These are phyloP conservation scores for Claviceps sp. DNA, from an alignment of 2,329 filamentous ascomycete genomes.

Conservation along the genomic window DNA sequence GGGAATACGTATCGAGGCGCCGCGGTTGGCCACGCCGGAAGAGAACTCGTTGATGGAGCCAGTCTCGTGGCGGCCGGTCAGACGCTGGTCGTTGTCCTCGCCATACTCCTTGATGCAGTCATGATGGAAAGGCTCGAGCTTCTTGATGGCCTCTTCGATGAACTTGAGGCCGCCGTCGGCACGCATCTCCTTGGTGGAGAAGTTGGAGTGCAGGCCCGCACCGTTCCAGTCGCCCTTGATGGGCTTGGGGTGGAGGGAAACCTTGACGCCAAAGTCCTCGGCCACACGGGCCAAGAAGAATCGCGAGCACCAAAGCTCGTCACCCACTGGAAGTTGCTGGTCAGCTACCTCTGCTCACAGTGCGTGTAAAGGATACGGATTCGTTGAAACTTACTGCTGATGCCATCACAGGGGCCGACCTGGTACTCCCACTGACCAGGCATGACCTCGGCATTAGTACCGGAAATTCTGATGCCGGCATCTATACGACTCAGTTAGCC, in stretches of 20 bases:
- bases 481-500: conserved; percentile 19
- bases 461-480: conserved; percentile 83
- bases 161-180: conserved; percentile 86
- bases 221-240: conserved; percentile 92
- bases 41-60: conserved; percentile 86
- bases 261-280: conserved; percentile 92
- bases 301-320: conserved; percentile 81
- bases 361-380: not conserved
- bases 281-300: conserved; percentile 81
- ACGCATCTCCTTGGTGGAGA: conserved; percentile 82
- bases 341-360: not conserved
- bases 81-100: conserved; percentile 87
- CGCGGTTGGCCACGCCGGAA: conserved; percentile 92
- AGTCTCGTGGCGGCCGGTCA: conserved; percentile 91
- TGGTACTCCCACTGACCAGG: conserved; percentile 97
- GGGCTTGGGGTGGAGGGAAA: conserved; percentile 91
- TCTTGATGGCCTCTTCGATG: conserved; percentile 79
- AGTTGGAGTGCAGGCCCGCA: conserved; percentile 86
- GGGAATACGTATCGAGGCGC: conserved; percentile 85
- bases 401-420: conserved; percentile 79
- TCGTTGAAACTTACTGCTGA: conserved; percentile 48
- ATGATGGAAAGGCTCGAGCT: conserved; percentile 61
- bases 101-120: conserved; percentile 91
- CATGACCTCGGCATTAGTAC: conserved; percentile 90
- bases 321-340: conserved; percentile 53